phyloP scores from a whole-genome alignment of 306 rosid genomes.

The Dryas drummondii region DNA sequence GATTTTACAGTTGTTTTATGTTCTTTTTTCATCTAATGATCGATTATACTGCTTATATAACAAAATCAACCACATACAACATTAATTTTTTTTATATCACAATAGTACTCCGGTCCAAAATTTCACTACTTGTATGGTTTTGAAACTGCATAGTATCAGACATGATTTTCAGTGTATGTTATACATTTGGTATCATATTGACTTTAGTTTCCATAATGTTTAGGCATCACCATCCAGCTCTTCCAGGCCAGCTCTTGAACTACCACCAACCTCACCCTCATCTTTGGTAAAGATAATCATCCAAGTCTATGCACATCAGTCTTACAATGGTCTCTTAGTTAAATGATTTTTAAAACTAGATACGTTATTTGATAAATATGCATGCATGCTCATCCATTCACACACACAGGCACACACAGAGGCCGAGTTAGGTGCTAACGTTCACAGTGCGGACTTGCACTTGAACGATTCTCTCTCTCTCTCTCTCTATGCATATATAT shows the following conservation, averaged over 20 bases:
- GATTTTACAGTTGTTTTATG: neutral
- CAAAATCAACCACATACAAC: neutral
- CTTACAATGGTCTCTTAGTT: slow-evolving; percentile 9
- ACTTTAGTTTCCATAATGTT: slow-evolving; percentile 22
- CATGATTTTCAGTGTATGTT: slow-evolving; percentile 9
- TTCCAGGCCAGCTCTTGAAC: slow-evolving; percentile 49
- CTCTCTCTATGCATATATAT: too few species aligned
- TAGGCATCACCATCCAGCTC: slow-evolving; percentile 59
- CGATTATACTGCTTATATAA: neutral
- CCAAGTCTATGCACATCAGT: slow-evolving; percentile 12
- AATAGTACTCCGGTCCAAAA: neutral
- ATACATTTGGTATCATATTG: slow-evolving; percentile 1
- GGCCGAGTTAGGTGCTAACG: too few species aligned
- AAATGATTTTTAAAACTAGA: slow-evolving; percentile 9
- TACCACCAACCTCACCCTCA: slow-evolving; percentile 54
- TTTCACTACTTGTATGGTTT: neutral
- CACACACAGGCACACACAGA: too few species aligned
- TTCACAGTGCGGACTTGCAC: too few species aligned
- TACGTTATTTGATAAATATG: neutral
- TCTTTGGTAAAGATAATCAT: slow-evolving; percentile 34
- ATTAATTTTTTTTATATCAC: neutral
- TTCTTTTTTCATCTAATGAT: neutral
- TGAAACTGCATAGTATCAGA: neutral
- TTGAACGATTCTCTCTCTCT: too few species aligned
- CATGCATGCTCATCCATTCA: neutral